phyloP scores from a whole-genome alignment of 106 monocot genomes.

The Acanthochlamys bracteata region DNA sequence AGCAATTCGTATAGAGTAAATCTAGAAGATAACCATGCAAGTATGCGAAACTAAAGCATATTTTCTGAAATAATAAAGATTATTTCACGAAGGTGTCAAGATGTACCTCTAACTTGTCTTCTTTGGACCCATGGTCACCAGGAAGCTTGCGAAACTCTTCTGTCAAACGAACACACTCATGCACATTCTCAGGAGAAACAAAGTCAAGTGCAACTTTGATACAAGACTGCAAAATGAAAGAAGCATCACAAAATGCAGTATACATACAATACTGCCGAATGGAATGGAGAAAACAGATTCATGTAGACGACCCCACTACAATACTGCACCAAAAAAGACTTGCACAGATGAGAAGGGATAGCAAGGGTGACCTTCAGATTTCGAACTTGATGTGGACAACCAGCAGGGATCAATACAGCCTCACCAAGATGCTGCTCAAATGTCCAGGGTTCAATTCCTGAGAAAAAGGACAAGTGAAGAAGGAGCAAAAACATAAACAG shows the following conservation, averaged over 20 bases:
- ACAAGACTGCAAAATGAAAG: slow-evolving; percentile 53
- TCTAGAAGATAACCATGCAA: too few relatives aligned
- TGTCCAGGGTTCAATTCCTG: slow-evolving; percentile 85
- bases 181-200: slow-evolving; percentile 81
- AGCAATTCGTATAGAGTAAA: too few relatives aligned
- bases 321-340: too few relatives aligned
- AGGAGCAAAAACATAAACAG: neutral
- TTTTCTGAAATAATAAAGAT: too few relatives aligned
- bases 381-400: slow-evolving; percentile 86
- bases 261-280: too few relatives aligned
- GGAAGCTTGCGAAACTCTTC: slow-evolving; percentile 70
- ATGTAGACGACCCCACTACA: too few relatives aligned
- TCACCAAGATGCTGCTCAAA: slow-evolving; percentile 84
- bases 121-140: slow-evolving; percentile 53
- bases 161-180: slow-evolving; percentile 56
- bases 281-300: too few relatives aligned
- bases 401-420: slow-evolving; percentile 81
- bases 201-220: slow-evolving; percentile 89
- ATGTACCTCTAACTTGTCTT: slow-evolving; percentile 94
- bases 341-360: too few relatives aligned
- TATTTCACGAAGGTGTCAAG: too few relatives aligned
- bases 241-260: too few relatives aligned
- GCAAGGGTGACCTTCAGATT: slow-evolving; percentile 76
- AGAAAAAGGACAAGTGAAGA: too few relatives aligned
- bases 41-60: too few relatives aligned